Conservation (phyloP, 1,284 basidiomycete species). For the Microbotryum silenes-acaulis region DNA sequence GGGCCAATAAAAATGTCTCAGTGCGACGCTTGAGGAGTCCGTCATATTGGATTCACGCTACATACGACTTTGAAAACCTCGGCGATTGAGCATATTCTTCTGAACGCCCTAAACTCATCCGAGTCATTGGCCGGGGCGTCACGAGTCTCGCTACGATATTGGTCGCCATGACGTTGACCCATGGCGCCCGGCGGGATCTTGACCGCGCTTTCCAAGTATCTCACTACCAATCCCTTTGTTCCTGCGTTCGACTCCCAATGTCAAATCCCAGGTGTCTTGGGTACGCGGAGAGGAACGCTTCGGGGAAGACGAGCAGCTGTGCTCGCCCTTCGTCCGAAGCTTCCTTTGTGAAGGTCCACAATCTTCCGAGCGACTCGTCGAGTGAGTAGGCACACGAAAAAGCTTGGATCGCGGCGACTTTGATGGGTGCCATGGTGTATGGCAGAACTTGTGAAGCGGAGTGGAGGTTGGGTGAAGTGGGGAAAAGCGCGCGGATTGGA, state of each 20-base stretch:
- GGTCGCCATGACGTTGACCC: background rate
- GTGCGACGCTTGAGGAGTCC: too few species aligned
- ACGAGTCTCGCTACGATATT: slow-evolving; percentile 24
- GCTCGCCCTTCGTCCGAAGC: slow-evolving; percentile 27
- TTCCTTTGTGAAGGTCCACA: too few species aligned
- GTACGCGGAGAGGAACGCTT: slow-evolving; percentile 51
- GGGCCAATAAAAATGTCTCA: background rate
- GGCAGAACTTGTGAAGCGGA: too few species aligned
- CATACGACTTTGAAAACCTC: slow-evolving; percentile 3
- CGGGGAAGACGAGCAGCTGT: slow-evolving; percentile 61
- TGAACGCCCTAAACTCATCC: slow-evolving; percentile 29
- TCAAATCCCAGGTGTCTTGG: slow-evolving; percentile 38
- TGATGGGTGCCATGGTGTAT: too few species aligned
- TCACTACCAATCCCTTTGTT: slow-evolving; percentile 36
- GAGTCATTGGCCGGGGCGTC: slow-evolving; percentile 4
- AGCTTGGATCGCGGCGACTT: too few species aligned
- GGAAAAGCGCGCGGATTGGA: too few species aligned
- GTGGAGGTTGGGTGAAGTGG: too few species aligned
- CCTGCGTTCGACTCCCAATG: slow-evolving; percentile 34
- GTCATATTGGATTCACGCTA: background rate
- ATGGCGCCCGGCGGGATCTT: slow-evolving; percentile 29
- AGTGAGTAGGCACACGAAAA: too few species aligned
- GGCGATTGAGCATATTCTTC: background rate
- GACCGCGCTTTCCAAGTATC: slow-evolving; percentile 43
- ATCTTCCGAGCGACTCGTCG: too few species aligned